Percentiles rank a stretch among this genome's conserved stretches.
Evolutionary conservation across 139 green algal species (phyloP).

Genomic region (Choricystis sp.): DNA sequence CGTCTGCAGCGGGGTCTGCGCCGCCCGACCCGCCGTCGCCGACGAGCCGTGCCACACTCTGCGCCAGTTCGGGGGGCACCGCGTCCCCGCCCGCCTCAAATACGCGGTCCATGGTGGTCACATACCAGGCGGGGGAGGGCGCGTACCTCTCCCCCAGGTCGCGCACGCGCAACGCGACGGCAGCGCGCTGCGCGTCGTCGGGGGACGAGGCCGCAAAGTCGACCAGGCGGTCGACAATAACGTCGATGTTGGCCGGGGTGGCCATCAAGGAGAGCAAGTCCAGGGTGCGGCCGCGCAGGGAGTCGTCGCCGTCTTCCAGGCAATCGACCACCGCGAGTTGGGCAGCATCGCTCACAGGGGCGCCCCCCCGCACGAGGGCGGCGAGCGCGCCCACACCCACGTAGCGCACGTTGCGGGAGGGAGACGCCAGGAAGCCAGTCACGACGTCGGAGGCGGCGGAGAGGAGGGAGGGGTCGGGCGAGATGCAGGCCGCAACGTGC

Average conservation of each 20-base stretch:
- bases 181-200: constrained; percentile 35
- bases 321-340: constrained; percentile 95
- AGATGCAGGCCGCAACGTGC: constrained; percentile 72
- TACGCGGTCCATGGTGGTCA: constrained; percentile 62
- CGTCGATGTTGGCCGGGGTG: constrained; percentile 77
- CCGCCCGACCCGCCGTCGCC: constrained; percentile 54
- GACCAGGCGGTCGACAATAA: constrained; percentile 67
- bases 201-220: constrained; percentile 45
- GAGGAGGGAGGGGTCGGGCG: constrained; percentile 67
- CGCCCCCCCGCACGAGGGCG: constrained; percentile 62
- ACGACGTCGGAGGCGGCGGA: constrained; percentile 49
- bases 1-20: constrained; percentile 20
- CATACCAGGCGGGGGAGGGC: constrained; percentile 77
- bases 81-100: constrained; percentile 10
- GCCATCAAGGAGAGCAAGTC: constrained; percentile 94
- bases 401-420: constrained; percentile 71
- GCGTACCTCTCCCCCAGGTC: constrained; percentile 82
- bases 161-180: constrained; percentile 26
- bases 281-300: constrained; percentile 86
- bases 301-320: constrained; percentile 86
- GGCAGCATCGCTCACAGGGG: constrained; percentile 53
- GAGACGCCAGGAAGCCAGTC: constrained; percentile 51
- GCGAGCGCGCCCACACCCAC: constrained; percentile 70
- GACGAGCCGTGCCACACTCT: constrained; percentile 75
- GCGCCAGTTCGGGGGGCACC: constrained; percentile 15